Base-by-base conservation (phyloP, 2,329 filamentous ascomycete genomes). In the Fusarium musae region DNA sequence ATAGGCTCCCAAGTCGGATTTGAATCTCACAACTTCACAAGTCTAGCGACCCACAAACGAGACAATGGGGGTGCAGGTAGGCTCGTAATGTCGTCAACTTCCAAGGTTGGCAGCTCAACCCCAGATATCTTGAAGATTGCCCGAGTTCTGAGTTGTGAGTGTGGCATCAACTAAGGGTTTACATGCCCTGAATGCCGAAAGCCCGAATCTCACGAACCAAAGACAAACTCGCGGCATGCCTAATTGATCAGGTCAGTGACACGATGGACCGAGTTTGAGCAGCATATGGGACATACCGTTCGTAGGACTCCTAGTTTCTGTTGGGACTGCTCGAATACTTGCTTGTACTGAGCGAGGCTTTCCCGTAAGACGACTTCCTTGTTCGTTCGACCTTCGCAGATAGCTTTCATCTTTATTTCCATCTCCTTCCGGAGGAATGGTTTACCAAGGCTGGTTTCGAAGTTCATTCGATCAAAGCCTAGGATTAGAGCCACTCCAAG, bases 351-450 rank as follows among this genome's bases (percentile, higher is more conserved):
- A 69, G 92, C 89, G 63, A 99, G 85, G 80, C 93, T 97, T 81
- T 97, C 92, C 61, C 91, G 87, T 46, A 99, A 88, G 52, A 99
- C 93, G 26, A 90, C 88, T 60, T 89, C 87, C 78, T 90, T 92
- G 39, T 92, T 93, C 73, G 91, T 93, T 58, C 89, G 91, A 32
- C 96, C 96, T 67, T 96, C 95, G 83, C 96, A 98, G 64, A 99
- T 98, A 65, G 93, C 94, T 80, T 95, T 96, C 96, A 99, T 98
- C 81, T 95, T 94, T 70, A 94, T 84, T 83, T 99, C 96, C 94
- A 98, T 98, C 86, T 99, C 95, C 83, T 98, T 98, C 63, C 96
- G 92, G 68, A 99, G 85, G 80, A 98, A 98, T 1, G 96, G 96
- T 82, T 98, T 98, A 80, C 95, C 94, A 57, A 99, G 88, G 78